Percentiles rank a stretch among this genome's conserved stretches.
Conservation (phyloP, 257 asterid genomes). For the Primulina eburnea region DNA sequence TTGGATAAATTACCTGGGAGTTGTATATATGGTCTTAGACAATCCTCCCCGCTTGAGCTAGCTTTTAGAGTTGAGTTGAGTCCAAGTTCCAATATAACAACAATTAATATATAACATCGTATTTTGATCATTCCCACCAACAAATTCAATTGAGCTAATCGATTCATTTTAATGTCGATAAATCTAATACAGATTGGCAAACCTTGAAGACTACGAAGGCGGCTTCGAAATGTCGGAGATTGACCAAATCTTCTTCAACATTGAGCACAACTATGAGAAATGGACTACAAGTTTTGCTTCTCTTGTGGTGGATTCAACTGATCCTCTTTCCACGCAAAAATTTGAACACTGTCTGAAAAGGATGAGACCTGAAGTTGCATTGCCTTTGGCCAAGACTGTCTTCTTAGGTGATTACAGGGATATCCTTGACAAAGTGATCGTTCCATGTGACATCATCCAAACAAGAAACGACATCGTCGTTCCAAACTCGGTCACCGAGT, state of each 20-base stretch:
- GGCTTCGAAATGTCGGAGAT: constrained; percentile 51
- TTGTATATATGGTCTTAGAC: too few species aligned
- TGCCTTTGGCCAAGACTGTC: constrained; percentile 57
- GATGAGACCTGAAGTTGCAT: constrained; percentile 56
- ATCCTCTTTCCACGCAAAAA: constrained; percentile 43
- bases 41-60: too few species aligned
- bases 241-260: constrained; percentile 49
- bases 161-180: neutral
- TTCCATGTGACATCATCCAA: constrained; percentile 57
- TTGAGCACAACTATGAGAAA: constrained; percentile 51
- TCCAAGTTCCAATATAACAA: too few species aligned
- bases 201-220: constrained; percentile 68
- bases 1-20: too few species aligned
- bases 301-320: constrained; percentile 45
- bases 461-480: constrained; percentile 55
- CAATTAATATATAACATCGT: too few species aligned
- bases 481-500: constrained; percentile 54
- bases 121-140: neutral
- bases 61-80: too few species aligned
- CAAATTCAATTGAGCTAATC: neutral
- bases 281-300: constrained; percentile 62
- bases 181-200: constrained; percentile 37
- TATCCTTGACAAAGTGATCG: constrained; percentile 48
- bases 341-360: constrained; percentile 42
- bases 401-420: constrained; percentile 52